These are phyloP conservation scores for Elongisporangium undulatum DNA, from an alignment of 352 stramenopile genomes.

Conservation along the genomic window DNA sequence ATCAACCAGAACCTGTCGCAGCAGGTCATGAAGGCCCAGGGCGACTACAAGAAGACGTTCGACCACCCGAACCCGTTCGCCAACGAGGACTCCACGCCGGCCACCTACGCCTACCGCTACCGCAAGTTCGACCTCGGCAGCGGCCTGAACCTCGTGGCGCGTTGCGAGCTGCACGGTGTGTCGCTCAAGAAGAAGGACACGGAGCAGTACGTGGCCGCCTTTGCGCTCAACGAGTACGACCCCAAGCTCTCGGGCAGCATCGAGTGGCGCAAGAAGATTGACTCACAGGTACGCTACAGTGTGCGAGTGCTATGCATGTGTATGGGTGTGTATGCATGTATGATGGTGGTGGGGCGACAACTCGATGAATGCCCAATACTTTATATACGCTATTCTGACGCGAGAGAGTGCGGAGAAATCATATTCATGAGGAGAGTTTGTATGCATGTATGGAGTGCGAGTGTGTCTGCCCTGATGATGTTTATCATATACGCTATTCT, in stretches of 20 bases:
- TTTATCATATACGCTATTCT: conserved; percentile 10
- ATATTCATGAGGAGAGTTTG: conserved; percentile 29
- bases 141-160: conserved; percentile 86
- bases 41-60: conserved; percentile 54
- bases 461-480: neutral
- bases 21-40: conserved; percentile 87
- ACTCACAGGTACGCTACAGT: conserved; percentile 71
- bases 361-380: conserved; percentile 64
- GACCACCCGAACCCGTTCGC: conserved; percentile 92
- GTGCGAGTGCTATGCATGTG: conserved; percentile 2
- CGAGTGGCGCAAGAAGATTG: conserved; percentile 97
- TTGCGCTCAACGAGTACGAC: conserved; percentile 97
- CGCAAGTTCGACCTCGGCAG: conserved; percentile 93
- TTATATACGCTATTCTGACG: conserved; percentile 69
- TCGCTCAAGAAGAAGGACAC: conserved; percentile 74
- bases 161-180: conserved; percentile 94
- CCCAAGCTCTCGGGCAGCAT: conserved; percentile 84
- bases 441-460: conserved; percentile 7
- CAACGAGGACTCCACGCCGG: conserved; percentile 91
- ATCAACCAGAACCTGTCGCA: conserved; percentile 99
- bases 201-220: conserved; percentile 93
- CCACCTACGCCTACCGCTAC: conserved; percentile 96
- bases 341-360: conserved; percentile 15
- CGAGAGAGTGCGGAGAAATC: conserved; percentile 4
- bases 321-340: conserved; percentile 10